Evolutionary conservation across 2,329 filamentous ascomycete species (phyloP).

Genomic region (Colletotrichum gloeosporioides): DNA sequence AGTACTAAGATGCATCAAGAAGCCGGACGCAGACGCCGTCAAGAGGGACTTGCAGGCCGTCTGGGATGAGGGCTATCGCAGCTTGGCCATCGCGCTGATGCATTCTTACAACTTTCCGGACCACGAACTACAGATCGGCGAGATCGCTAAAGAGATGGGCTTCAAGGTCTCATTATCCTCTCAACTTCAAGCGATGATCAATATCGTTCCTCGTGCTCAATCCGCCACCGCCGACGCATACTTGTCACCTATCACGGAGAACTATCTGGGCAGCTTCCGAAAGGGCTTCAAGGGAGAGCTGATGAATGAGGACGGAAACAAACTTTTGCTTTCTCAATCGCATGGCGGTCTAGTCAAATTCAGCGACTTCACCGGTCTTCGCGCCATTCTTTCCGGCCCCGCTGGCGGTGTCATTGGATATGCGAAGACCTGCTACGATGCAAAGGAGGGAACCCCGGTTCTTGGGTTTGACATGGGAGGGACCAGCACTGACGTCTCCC

Average conservation of each 20-base stretch:
- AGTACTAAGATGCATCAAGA: constrained; percentile 68
- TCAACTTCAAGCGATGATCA: constrained; percentile 46
- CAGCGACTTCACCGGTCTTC: constrained; percentile 69
- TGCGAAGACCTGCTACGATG: constrained; percentile 74
- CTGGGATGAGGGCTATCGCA: constrained; percentile 62
- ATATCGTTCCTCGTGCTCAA: constrained; percentile 46
- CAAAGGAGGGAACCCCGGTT: constrained; percentile 68
- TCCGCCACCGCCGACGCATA: constrained; percentile 50
- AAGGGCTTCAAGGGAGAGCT: constrained; percentile 58
- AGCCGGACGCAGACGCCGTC: constrained; percentile 57
- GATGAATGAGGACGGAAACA: constrained; percentile 45
- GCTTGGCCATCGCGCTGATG: constrained; percentile 67
- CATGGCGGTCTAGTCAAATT: constrained; percentile 58
- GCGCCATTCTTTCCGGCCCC: constrained; percentile 75
- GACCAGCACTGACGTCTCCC: constrained; percentile 76
- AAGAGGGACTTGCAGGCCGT: constrained; percentile 59
- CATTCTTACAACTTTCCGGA: constrained; percentile 70
- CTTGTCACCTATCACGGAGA: constrained; percentile 42
- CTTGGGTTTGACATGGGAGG: constrained; percentile 79
- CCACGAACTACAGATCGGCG: constrained; percentile 46
- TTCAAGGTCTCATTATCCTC: constrained; percentile 44
- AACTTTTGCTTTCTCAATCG: constrained; percentile 48
- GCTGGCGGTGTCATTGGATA: constrained; percentile 81
- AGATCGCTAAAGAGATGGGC: constrained; percentile 44
- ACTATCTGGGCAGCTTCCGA: constrained; percentile 39